Base-by-base conservation (phyloP, 768 basidiomycete genomes). In the Termitomyces sp. region DNA sequence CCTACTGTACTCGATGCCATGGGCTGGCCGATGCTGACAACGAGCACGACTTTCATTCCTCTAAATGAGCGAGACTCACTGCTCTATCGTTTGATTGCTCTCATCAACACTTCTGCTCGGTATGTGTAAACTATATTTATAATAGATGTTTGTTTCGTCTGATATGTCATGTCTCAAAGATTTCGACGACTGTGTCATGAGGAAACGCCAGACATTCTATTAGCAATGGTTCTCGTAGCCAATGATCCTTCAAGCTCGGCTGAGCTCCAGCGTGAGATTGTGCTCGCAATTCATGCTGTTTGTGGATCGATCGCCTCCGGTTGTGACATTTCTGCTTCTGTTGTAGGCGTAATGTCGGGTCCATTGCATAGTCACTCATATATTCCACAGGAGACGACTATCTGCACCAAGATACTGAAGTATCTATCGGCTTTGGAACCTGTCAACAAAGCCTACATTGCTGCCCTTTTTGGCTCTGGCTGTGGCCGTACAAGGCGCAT, bases 401-500 rank as follows among this genome's bases (percentile, higher is more conserved):
- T 87, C 26, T 82, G 79, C 51, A 71, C 69, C 32, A 82, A 75
- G 56, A 58, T 86, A 5, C 60, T 85, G 6, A 56, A 65, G 16
- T 76, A 80, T 56, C 66, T 78, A 8, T 69, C 61, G 16, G 65
- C 67, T 13, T 69, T 85, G 48, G 68, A 74, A 10, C 76, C 83
- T 10, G 61, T 74, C 49, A 84, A 85, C 62, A 82, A 85, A 65
- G 74, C 77, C 2, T 72, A 73, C 46, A 62, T 86, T 6, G 50
- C 88, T 18, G 77, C 78, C 4, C 71, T 85, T 50, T 72, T 91
- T 22, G 76, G 77, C 8, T 73, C 73, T 51, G 83, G 83, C 13
- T 77, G 81, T 30, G 75, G 76, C 12, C 76, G 76, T 22, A 75
- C 81, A 37, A 74, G 74, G 49, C 80, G 82, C 14, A 81, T 91